Conservation (phyloP, 495 filamentous ascomycete genomes). For the Penicillium arizonense region DNA sequence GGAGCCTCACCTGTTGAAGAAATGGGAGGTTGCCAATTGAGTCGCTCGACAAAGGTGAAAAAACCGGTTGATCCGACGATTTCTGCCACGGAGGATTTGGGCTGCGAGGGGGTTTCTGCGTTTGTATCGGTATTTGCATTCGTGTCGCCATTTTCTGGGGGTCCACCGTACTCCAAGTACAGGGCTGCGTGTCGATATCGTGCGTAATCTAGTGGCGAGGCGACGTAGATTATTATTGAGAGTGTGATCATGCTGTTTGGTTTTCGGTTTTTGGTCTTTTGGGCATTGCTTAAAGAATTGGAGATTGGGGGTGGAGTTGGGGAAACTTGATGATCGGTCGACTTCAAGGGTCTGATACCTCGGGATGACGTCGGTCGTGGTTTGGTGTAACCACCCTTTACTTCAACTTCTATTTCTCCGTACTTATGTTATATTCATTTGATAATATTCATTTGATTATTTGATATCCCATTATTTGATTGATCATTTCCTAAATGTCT, state of each 20-base stretch:
- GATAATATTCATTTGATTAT: background rate
- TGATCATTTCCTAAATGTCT: background rate
- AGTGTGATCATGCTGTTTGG: slow-evolving; percentile 14
- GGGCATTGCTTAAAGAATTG: background rate
- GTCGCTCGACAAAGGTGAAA: slow-evolving; percentile 14
- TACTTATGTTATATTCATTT: too few relatives aligned
- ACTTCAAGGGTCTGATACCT: background rate
- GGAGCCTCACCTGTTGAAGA: slow-evolving; percentile 4
- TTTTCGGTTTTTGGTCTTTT: background rate
- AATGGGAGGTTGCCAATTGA: slow-evolving; percentile 12
- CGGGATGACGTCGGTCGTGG: slow-evolving; percentile 11
- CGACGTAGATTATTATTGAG: slow-evolving; percentile 22
- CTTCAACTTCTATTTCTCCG: too few relatives aligned
- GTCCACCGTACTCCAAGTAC: slow-evolving; percentile 14
- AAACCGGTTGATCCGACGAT: slow-evolving; percentile 16
- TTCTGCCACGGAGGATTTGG: slow-evolving; percentile 19
- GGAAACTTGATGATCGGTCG: background rate
- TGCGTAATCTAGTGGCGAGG: slow-evolving; percentile 24
- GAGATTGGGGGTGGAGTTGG: too few relatives aligned
- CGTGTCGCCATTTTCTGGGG: background rate
- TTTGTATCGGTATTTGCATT: background rate
- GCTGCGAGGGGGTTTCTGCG: background rate
- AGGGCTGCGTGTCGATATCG: slow-evolving; percentile 23
- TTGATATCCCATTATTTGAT: background rate
- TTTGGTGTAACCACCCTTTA: background rate